Base-by-base conservation (phyloP, 495 filamentous ascomycete genomes). In the Daldinia vernicosa region DNA sequence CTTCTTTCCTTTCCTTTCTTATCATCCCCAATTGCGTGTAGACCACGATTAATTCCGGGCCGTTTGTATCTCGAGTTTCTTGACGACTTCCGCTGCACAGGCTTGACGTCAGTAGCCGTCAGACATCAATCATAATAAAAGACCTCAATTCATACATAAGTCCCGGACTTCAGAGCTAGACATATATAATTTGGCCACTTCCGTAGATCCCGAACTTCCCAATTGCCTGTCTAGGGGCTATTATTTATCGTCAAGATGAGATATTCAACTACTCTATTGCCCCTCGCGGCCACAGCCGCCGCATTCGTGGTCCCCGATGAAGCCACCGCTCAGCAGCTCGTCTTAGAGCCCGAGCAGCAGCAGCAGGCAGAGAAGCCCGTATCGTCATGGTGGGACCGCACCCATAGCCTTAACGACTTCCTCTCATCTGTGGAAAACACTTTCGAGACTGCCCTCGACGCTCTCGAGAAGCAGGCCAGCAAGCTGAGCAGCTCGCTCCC, bases 301-400 rank as follows among this genome's bases (percentile, higher is more conserved):
- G 89, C 88, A 32, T 80, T 93, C 66, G 84, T 92, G 37, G 80
- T 91, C 53, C 88, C 88, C 11, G 84, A 89, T 40, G 80, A 86
- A 57, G 76, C 80, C 30, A 77, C 83, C 4, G 72, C 84, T 9
- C 72, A 82, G 35, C 65, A 81, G 45, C 60, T 76, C 19, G 37
- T 76, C 50, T 22, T 72, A 32, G 71, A 77, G 8, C 28, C 70
- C 4, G 58, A 76, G 53, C 39, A 47, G 58, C 57, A 76, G 53
- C 39, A 47, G 58, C 57, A 58, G 43, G 64, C 60, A 51, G 74
- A 77, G 69, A 74, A 66, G 17, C 65, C 66, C 32, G 60, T 28
- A 11, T 66, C 63, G 6, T 72, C 61, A 17, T 68, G 55, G 66
- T 58, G 51, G 64, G 54, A 71, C 53, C 15, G 32, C 45, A 15